Base-by-base conservation (phyloP, 148 eudicot genomes). In the Rhododendron ferrugineum region DNA sequence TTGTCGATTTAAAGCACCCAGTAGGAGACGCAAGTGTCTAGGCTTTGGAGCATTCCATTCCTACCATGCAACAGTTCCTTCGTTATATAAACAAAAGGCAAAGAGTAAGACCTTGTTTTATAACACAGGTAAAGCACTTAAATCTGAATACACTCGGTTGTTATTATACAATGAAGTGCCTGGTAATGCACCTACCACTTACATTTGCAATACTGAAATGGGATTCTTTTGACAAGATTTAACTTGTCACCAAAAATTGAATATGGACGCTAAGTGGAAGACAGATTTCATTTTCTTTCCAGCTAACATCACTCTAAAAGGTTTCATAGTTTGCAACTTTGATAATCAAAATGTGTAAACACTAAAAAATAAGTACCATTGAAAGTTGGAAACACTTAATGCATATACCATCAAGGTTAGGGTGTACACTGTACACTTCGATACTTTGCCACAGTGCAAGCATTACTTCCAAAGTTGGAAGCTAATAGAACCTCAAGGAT, bases 21-120 rank as follows among this genome's bases (percentile, higher is more conserved):
- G 88, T 44, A 95, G 86, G 36, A 95, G 90, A 50, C 56, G 90
- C 86, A 79, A 40, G 88, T 95, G 98, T 85, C 81, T 92, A 6
- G 96, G 93, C 68, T 60, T 85, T 23, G 98, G 98, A 76, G 96
- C 93, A 90, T 92, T 95, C 98, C 95, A 93, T 90, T 95, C 98
- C 98, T 95, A 86, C 81, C 47, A 89, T 46, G 50, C 74, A 73
- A 75, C 23, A 86, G 26, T 47, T 82, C 34, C 44, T 23, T 76
- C 2, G 60, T 81, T 86, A 72, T 36, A 26, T 23, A 30, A 70
- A 70, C 20, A 32, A 70, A 68, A 70, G 34, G 37, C 8, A 34
- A 70, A 70, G 75, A 70, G 14, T 28, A 68, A 68, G 36, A 28
- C 74, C 74, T n/a, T 68, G 74, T 68, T 70, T 62, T 30, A 70